Percentiles rank a stretch among this genome's conserved stretches.
Evolutionary conservation across 2,329 filamentous ascomycete species (phyloP).

Genomic region (Sarocladium strictum): DNA sequence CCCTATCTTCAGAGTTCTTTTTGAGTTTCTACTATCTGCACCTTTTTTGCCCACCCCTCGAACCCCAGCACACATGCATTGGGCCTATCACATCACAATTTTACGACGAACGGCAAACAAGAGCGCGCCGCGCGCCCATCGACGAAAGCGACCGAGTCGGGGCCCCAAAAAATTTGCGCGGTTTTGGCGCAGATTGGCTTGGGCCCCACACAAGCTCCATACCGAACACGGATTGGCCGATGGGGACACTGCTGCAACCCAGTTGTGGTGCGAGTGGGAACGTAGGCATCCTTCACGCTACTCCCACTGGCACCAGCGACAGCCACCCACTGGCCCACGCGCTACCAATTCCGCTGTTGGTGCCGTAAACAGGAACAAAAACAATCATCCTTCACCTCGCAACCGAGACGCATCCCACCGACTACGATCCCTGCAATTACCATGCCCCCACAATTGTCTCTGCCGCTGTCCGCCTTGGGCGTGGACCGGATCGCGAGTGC

Average conservation of each 20-base stretch:
- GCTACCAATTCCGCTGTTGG: not conserved
- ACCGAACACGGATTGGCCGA: not conserved
- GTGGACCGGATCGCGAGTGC: slow-evolving; percentile 6
- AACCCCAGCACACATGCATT: not conserved
- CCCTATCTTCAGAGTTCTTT: not conserved
- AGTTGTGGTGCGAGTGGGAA: slow-evolving; percentile 6
- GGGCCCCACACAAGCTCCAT: slow-evolving; percentile 27
- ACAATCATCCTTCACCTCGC: not conserved
- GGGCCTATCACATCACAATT: not conserved
- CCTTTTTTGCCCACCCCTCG: not conserved
- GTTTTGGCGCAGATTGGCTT: slow-evolving; percentile 26
- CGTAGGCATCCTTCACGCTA: not conserved
- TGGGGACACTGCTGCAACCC: slow-evolving; percentile 3
- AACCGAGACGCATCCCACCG: not conserved
- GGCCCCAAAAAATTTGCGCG: slow-evolving; percentile 16
- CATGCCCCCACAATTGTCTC: not conserved
- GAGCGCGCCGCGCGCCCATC: not conserved
- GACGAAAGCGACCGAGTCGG: slow-evolving; percentile 10
- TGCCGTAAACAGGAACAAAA: not conserved
- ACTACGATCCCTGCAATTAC: slow-evolving; percentile 5
- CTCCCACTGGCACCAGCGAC: not conserved
- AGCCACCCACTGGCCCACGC: not conserved
- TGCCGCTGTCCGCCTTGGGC: not conserved
- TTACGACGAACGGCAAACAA: not conserved
- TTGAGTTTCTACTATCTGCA: not conserved